These are phyloP conservation scores for Sporothrix schenckii DNA, from an alignment of 2,329 filamentous ascomycete species.

Conservation along the genomic window DNA sequence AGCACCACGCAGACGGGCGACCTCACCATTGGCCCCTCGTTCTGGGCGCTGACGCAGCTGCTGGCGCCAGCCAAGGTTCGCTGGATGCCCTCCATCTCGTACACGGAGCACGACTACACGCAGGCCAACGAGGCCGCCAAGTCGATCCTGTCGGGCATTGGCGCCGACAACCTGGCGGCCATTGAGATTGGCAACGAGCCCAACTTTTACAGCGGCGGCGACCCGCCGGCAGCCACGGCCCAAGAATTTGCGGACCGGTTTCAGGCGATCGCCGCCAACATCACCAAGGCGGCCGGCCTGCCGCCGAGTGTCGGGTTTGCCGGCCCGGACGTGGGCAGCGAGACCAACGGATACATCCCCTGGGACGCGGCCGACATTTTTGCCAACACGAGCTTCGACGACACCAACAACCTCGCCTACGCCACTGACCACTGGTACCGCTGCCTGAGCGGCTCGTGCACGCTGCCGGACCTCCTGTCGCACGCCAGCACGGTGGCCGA, in stretches of 20 bases:
- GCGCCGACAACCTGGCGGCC: slow-evolving; percentile 6
- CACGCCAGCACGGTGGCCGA: slow-evolving; percentile 25
- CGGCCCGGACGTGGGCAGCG: slow-evolving; percentile 16
- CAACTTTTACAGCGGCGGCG: not conserved
- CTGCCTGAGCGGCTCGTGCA: slow-evolving; percentile 18
- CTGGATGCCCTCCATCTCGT: slow-evolving; percentile 21
- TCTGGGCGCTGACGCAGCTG: slow-evolving; percentile 12
- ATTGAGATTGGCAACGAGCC: slow-evolving; percentile 28
- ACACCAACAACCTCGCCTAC: slow-evolving; percentile 3
- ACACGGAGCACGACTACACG: not conserved
- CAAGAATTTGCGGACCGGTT: slow-evolving; percentile 15
- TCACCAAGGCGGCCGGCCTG: not conserved
- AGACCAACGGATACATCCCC: slow-evolving; percentile 1
- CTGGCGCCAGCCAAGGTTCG: not conserved
- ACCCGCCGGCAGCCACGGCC: slow-evolving; percentile 5
- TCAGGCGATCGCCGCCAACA: slow-evolving; percentile 15
- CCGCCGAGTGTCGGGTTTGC: not conserved
- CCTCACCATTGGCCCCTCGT: slow-evolving; percentile 5
- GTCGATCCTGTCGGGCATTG: slow-evolving; percentile 20
- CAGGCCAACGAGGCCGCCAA: slow-evolving; percentile 14
- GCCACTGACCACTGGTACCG: slow-evolving; percentile 27
- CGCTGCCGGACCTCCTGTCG: not conserved
- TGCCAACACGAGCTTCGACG: not conserved
- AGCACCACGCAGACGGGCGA: not conserved
- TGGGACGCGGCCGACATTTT: not conserved